Evolutionary conservation across 495 filamentous ascomycete species (phyloP).

Genomic region (Tuber indicum): DNA sequence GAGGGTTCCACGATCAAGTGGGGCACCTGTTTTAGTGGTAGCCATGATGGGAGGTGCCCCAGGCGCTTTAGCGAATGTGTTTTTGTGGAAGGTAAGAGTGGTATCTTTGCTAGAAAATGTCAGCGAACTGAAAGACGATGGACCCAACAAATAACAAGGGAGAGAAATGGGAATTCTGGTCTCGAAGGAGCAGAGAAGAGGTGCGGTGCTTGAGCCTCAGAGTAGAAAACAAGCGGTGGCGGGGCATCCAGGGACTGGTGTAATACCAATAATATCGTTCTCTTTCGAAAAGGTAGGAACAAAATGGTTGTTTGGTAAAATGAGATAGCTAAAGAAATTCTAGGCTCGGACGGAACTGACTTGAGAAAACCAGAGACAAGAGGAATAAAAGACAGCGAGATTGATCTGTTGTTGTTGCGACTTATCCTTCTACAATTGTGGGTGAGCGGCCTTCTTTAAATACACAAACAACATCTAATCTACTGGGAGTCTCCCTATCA

Average conservation of each 20-base stretch:
- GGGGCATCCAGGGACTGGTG: constrained; percentile 26
- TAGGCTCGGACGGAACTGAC: no score
- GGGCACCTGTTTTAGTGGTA: constrained; percentile 79
- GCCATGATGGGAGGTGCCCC: constrained; percentile 46
- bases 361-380: no score
- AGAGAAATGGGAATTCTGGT: not conserved
- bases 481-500: no score
- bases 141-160: not conserved
- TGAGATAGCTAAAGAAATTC: no score
- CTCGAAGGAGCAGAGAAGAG: not conserved
- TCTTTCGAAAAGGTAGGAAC: no score
- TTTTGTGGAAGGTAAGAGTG: not conserved
- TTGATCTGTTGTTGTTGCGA: no score
- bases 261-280: no score
- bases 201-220: constrained; percentile 15
- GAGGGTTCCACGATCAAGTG: constrained; percentile 70
- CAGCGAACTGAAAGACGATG: constrained; percentile 3
- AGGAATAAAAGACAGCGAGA: no score
- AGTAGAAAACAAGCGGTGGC: constrained; percentile 32
- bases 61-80: constrained; percentile 24
- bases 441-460: no score
- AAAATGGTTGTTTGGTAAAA: no score
- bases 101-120: not conserved
- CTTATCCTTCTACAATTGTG: no score
- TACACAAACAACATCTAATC: no score